Evolutionary conservation across 768 basidiomycete genomes (phyloP), one percentile per base, ranked within the genome.

Genomic region (Kwoniella pini): DNA sequence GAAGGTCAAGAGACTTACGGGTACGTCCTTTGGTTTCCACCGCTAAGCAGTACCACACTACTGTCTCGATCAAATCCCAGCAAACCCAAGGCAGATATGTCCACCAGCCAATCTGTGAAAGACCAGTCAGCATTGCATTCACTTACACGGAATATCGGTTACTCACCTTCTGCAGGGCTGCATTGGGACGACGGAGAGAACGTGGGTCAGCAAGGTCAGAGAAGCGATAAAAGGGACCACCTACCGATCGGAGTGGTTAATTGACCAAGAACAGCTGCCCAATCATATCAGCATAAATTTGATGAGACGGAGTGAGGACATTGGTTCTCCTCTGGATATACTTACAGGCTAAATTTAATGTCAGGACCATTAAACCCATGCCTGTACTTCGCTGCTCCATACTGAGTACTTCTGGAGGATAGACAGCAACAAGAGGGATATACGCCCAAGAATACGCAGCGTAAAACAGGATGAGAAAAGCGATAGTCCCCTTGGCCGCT

Each of bases 21-120:
- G 78, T 78, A 15, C 75, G 58, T 4, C 78, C 77, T 68, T 71
- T 70, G 15, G 75, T 77, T 50, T 79, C 77, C 15, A 79, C 72
- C 11, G 72, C 75, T 44, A 77, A 62, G 31, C 76, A 62, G 60
- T 70, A 77, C 77, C 77, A 79, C 27, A 69, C 54, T 27, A 51
- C 52, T 7, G 70, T 63, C 62, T 77, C 74, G 36, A 77, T 46
- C 13, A 71, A 24, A 42, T 75, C 75, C 74, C 75, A 77, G n/a
- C 57, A 52, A 33, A 71, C 50, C 54, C 62, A 71, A 15, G 70
- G 70, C 28, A 71, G 59, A 27, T 68, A 71, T 30, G 67, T 63
- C 64, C 67, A 59, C 58, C 51, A 60, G 5, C 58, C 51, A 26
- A 60, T 38, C 50, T 60, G 57, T 60, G 40, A 3, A 19, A n/a